Percentiles rank a stretch among this genome's conserved stretches.
These are phyloP conservation scores for Yamadazyma ubonensis DNA, from an alignment of 805 yeast species.

Conservation along the genomic window DNA sequence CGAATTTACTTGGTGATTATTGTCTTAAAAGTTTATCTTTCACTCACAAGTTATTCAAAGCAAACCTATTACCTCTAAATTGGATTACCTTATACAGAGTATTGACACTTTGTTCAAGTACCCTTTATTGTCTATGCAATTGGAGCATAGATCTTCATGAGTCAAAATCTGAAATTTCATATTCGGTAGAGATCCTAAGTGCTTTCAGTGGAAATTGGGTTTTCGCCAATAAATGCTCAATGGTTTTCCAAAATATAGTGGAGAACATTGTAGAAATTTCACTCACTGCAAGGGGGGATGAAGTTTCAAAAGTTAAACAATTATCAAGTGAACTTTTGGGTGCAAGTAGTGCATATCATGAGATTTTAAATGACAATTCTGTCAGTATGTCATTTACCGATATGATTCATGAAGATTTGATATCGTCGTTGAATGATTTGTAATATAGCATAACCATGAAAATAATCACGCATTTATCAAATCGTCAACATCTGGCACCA, in stretches of 20 bases:
- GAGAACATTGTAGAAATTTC: conserved; percentile 46
- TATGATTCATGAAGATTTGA: not conserved
- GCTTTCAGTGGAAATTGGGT: conserved; percentile 49
- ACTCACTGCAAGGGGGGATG: conserved; percentile 27
- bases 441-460: too few species aligned
- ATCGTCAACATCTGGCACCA: too few species aligned
- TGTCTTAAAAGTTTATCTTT: conserved; percentile 47
- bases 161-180: conserved; percentile 46
- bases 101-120: conserved; percentile 46
- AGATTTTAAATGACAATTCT: conserved; percentile 45
- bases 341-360: conserved; percentile 45
- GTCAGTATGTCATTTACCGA: conserved; percentile 29
- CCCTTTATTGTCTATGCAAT: conserved; percentile 46
- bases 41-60: conserved; percentile 45
- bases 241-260: conserved; percentile 43
- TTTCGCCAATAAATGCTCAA: conserved; percentile 44
- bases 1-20: conserved; percentile 44
- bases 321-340: conserved; percentile 41
- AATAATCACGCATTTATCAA: too few species aligned
- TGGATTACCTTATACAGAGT: conserved; percentile 52
- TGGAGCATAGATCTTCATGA: conserved; percentile 47
- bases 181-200: conserved; percentile 45
- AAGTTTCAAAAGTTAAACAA: conserved; percentile 35
- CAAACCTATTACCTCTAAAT: conserved; percentile 45
- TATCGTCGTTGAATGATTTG: not conserved